Evolutionary conservation across 2,329 filamentous ascomycete genomes (phyloP), one percentile per base, ranked within the genome.

Genomic region (Neonectria sp.): DNA sequence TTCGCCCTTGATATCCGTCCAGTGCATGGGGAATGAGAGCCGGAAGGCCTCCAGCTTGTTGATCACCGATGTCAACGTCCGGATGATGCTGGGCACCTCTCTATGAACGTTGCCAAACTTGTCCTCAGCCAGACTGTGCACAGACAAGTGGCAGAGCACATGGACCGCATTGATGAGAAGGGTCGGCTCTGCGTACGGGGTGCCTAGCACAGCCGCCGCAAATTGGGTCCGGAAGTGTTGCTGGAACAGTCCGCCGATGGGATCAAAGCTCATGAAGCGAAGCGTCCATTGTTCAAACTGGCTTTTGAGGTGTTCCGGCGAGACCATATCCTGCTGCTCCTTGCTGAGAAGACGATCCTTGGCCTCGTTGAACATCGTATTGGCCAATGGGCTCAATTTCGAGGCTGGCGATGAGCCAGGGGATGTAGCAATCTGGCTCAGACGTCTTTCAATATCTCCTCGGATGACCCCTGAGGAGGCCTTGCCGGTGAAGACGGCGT

Each of bases 41-140:
- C 90, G 86, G 76, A 97, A 94, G 2, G 78, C 82, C 75, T 97
- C 92, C 4, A 97, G 83, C 71, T 90, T 90, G 61, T 84, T 86
- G 63, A 95, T 90, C 0, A 93, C 90, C 0, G 79, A 73, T 0
- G 93, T 95, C 68, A 97, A 89, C 1, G 90, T 89, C 53, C 92
- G 89, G 57, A 98, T 89, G 63, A 97, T 91, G 55, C 82, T 82
- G 1, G 93, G 89, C 2, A 98, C 90, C 70, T 96, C 93, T 49
- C 90, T 86, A 71, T 97, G 92, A n/a, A 97, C 95, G 73, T 93
- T 93, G 15, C 95, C 95, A 76, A 91, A 96, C 53, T 88, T 87
- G 78, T 98, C 95, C 79, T 98, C 95, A 4, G 85, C 84, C 60
- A 98, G 82, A 79, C 93, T 95, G 68, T 88, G 88, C 4, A 94